These are phyloP conservation scores for Thamnidium elegans DNA, from an alignment of 192 early-diverging fungal genomes.

Conservation along the genomic window DNA sequence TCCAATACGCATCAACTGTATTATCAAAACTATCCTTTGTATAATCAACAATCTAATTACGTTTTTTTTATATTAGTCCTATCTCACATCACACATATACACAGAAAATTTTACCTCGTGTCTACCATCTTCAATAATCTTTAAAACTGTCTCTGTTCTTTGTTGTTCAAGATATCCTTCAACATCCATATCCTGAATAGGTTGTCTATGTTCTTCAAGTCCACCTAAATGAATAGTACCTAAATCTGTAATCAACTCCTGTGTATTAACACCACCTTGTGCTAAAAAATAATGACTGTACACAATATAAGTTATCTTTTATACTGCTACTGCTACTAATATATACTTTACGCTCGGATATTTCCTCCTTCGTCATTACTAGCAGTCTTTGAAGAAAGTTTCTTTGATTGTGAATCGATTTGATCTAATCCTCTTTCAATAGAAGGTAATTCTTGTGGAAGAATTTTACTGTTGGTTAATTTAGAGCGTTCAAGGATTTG, in stretches of 20 bases:
- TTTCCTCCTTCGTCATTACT: conserved; percentile 38
- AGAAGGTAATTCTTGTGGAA: conserved; percentile 62
- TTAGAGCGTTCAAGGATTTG: conserved; percentile 75
- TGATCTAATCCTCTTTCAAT: conserved; percentile 86
- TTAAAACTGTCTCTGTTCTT: conserved; percentile 74
- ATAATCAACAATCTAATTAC: conserved; percentile 12
- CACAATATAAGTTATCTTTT: not conserved
- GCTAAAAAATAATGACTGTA: conserved; percentile 72
- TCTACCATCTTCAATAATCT: conserved; percentile 69
- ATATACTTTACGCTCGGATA: conserved; percentile 45
- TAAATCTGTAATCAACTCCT: conserved; percentile 56
- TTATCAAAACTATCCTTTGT: conserved; percentile 5
- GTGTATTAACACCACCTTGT: conserved; percentile 74
- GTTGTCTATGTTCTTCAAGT: conserved; percentile 73
- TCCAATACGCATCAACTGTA: conserved; percentile 9
- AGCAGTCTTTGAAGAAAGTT: conserved; percentile 48
- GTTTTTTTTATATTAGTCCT: not conserved
- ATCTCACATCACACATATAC: not conserved
- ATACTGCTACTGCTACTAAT: not conserved
- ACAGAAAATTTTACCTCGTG: conserved; percentile 35
- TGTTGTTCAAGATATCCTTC: conserved; percentile 73
- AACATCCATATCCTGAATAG: conserved; percentile 78
- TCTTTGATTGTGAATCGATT: conserved; percentile 83
- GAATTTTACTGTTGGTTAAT: conserved; percentile 71
- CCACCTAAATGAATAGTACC: conserved; percentile 65